Evolutionary conservation across 1,284 basidiomycete species (phyloP).

Genomic region (Irpex sp.): DNA sequence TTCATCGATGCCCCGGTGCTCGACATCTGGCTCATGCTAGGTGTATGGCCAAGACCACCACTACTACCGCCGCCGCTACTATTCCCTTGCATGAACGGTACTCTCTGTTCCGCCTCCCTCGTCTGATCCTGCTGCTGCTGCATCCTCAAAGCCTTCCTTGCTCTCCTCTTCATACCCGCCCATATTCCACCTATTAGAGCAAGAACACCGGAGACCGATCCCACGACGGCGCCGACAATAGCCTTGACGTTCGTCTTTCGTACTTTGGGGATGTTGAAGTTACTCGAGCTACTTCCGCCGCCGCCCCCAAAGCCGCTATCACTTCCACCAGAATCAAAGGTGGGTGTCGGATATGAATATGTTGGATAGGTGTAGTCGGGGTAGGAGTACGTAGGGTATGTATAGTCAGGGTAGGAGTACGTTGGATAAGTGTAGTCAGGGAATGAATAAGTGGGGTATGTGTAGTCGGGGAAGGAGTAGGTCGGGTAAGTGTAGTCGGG

Average conservation of each 20-base stretch:
- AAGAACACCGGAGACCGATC: conserved; percentile 4
- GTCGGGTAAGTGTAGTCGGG: too few relatives aligned
- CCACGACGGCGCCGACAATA: conserved; percentile 6
- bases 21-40: neutral
- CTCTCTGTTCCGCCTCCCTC: neutral
- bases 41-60: neutral
- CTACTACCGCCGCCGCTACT: neutral
- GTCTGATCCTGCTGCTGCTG: neutral
- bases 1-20: neutral
- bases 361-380: conserved; percentile 1
- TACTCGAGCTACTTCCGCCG: neutral
- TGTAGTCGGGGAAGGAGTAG: neutral
- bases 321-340: neutral
- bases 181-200: conserved; percentile 5
- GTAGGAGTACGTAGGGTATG: neutral
- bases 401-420: neutral
- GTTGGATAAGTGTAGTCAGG: neutral
- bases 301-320: neutral
- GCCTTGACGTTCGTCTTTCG: conserved; percentile 1
- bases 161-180: neutral
- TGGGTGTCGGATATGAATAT: conserved; percentile 2
- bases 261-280: neutral
- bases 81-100: neutral
- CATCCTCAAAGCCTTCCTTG: neutral
- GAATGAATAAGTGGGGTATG: neutral